A percentile compares a stretch with the other conserved stretches of the same genome.
Evolutionary conservation across 164 flowering plant genomes (phyloP).

Genomic region (Aristolochia californica): DNA sequence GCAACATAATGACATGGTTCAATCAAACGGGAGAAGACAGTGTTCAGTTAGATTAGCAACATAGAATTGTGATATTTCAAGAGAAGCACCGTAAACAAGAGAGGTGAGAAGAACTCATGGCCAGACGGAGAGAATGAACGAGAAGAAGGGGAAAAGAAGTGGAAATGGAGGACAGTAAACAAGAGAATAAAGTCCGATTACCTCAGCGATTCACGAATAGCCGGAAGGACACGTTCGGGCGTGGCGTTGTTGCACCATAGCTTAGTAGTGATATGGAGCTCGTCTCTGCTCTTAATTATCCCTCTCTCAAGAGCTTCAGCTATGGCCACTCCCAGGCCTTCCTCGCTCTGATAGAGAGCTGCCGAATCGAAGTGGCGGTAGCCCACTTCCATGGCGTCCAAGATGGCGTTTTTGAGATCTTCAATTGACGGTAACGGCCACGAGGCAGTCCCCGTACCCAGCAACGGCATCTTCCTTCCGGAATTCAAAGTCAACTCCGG

Average conservation of each 20-base stretch:
- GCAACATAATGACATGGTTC: neutral
- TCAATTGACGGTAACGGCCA: constrained; percentile 1
- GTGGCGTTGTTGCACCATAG: constrained; percentile 22
- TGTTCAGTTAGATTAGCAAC: too few species aligned
- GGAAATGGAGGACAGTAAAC: neutral
- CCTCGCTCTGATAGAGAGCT: constrained; percentile 16
- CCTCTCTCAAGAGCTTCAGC: constrained; percentile 22
- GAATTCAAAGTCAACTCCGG: constrained; percentile 9
- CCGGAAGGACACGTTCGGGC: constrained; percentile 25
- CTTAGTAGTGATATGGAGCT: constrained; percentile 35
- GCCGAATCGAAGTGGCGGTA: constrained; percentile 36
- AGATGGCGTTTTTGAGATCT: neutral
- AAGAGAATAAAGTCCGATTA: neutral
- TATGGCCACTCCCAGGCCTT: constrained; percentile 24
- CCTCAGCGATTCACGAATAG: constrained; percentile 23
- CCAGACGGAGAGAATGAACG: too few species aligned
- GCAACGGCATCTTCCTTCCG: constrained; percentile 13
- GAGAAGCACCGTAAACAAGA: too few species aligned
- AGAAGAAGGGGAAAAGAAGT: too few species aligned
- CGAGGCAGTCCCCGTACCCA: constrained; percentile 13
- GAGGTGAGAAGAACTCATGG: too few species aligned
- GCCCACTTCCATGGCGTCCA: constrained; percentile 22
- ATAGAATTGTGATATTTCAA: too few species aligned
- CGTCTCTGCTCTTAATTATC: constrained; percentile 21
- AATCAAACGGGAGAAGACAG: neutral